A percentile compares a stretch with the other conserved stretches of the same genome.
Conservation (phyloP, 1,284 basidiomycete species). For the Uromyces viciae-fabae region DNA sequence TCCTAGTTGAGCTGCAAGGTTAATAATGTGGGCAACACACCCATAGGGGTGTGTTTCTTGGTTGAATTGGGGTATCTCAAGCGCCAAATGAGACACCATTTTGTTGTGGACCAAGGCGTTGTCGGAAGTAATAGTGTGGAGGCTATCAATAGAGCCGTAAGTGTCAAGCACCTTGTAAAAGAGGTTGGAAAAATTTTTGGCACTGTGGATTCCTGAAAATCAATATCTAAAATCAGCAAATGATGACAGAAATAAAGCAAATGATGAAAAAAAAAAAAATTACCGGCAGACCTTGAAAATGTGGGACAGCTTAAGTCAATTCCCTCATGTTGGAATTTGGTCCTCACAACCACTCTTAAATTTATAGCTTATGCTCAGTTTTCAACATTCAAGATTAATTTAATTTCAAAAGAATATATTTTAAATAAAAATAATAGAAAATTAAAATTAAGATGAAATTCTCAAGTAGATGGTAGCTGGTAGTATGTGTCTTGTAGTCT, state of each 20-base stretch:
- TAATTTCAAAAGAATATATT: too few species aligned
- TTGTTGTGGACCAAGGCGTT: background rate
- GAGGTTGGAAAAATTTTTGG: background rate
- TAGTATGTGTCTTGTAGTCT: too few species aligned
- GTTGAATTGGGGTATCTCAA: background rate
- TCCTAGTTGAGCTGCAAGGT: background rate
- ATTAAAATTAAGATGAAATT: too few species aligned
- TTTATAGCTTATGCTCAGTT: too few species aligned
- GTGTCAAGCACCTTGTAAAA: background rate
- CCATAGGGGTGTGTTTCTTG: background rate
- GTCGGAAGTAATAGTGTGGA: conserved; percentile 5
- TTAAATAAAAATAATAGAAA: too few species aligned
- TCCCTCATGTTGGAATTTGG: too few species aligned
- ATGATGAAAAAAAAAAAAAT: background rate
- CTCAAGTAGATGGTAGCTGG: too few species aligned
- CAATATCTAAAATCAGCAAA: background rate
- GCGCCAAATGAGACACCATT: background rate
- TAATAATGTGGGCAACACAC: background rate
- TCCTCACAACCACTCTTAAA: too few species aligned
- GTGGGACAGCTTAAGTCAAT: too few species aligned
- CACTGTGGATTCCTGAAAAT: background rate
- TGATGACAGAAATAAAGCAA: background rate
- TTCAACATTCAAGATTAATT: too few species aligned
- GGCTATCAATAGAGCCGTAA: background rate
- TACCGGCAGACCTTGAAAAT: too few species aligned